Conservation (phyloP, 2,329 filamentous ascomycete genomes). For the Pleochaeta shiraiana region DNA sequence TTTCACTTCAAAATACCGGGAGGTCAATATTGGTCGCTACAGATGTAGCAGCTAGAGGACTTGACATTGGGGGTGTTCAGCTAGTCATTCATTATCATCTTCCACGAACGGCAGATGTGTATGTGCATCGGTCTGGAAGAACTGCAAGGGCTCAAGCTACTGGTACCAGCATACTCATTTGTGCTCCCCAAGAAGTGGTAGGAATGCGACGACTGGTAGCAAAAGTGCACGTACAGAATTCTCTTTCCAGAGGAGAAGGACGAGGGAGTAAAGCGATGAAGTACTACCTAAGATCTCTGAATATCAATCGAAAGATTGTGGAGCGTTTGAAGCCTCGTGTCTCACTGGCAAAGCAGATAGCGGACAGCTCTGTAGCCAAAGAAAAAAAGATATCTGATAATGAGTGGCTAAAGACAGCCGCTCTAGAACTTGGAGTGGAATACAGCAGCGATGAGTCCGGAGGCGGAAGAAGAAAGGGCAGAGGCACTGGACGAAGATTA, state of each 20-base stretch:
- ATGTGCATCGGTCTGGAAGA: conserved; percentile 87
- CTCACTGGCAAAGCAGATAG: conserved; percentile 64
- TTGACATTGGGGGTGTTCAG: conserved; percentile 81
- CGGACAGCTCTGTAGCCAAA: conserved; percentile 65
- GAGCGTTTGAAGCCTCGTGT: conserved; percentile 56
- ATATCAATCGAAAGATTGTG: conserved; percentile 63
- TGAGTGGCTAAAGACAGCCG: conserved; percentile 61
- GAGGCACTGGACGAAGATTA: conserved; percentile 50
- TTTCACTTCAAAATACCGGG: conserved; percentile 38
- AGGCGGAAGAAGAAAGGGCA: conserved; percentile 35
- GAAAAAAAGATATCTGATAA: conserved; percentile 71
- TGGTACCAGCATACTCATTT: conserved; percentile 72
- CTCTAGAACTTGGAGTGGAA: conserved; percentile 83
- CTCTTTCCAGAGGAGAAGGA: conserved; percentile 17
- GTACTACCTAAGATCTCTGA: conserved; percentile 57
- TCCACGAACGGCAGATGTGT: conserved; percentile 73
- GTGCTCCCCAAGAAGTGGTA: conserved; percentile 73
- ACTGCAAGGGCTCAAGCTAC: conserved; percentile 64
- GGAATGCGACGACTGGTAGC: conserved; percentile 65
- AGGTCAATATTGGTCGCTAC: conserved; percentile 65
- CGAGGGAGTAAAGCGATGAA: conserved; percentile 25
- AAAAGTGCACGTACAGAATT: conserved; percentile 55
- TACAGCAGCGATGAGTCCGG: conserved; percentile 63
- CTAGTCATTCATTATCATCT: conserved; percentile 91
- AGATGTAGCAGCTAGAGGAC: conserved; percentile 78